Evolutionary conservation across 805 yeast genomes (phyloP).

Genomic region (Huiozyma naganishii): DNA sequence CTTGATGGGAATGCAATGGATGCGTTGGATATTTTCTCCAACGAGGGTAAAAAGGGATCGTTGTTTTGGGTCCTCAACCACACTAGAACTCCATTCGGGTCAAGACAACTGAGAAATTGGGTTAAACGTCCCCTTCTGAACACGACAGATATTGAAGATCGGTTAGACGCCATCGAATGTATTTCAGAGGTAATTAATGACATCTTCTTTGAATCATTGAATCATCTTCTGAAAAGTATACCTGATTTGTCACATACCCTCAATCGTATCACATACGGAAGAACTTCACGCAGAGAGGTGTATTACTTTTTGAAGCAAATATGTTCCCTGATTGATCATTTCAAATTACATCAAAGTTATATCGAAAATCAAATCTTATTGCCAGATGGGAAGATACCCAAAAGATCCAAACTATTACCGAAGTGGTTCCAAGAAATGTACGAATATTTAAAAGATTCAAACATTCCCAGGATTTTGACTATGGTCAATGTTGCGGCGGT

Average conservation of each 20-base stretch:
- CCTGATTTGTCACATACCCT: constrained; percentile 53
- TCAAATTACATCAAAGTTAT: constrained; percentile 22
- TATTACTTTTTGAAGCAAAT: constrained; percentile 42
- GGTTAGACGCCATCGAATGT: constrained; percentile 52
- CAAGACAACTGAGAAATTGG: constrained; percentile 60
- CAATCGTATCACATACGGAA: constrained; percentile 48
- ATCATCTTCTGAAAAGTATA: constrained; percentile 24
- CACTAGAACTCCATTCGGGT: constrained; percentile 71
- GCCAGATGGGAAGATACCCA: constrained; percentile 7
- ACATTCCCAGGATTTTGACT: constrained; percentile 29
- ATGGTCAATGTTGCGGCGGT: constrained; percentile 47
- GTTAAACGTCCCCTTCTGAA: constrained; percentile 57
- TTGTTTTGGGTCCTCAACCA: constrained; percentile 72
- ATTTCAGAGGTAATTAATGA: constrained; percentile 31
- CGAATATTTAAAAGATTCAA: constrained; percentile 22
- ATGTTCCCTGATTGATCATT: constrained; percentile 27
- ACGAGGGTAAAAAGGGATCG: constrained; percentile 50
- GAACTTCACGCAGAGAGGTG: constrained; percentile 49
- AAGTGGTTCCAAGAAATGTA: constrained; percentile 32
- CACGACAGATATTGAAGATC: constrained; percentile 40
- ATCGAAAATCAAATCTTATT: constrained; percentile 19
- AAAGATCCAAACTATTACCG: constrained; percentile 28
- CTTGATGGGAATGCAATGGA: constrained; percentile 55
- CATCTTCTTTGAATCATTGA: constrained; percentile 30
- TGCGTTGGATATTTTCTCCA: constrained; percentile 70